Percentiles rank a stretch among this genome's conserved stretches.
Conservation (phyloP, 23 red algal genomes). For the Gracilaria domingensis region DNA sequence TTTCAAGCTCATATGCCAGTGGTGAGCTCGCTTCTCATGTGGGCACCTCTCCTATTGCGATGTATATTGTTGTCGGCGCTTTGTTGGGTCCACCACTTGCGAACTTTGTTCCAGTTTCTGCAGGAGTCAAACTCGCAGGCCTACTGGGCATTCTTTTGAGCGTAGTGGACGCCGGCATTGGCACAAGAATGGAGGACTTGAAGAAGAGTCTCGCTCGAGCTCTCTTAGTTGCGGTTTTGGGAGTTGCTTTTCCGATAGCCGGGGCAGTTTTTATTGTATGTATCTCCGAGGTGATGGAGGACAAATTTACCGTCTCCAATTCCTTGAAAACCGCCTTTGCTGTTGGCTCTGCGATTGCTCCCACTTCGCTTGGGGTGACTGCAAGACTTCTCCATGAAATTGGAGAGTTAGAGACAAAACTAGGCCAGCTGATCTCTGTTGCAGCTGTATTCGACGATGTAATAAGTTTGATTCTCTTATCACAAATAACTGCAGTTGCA, state of each 20-base stretch:
- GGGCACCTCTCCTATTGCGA: slow-evolving; percentile 36
- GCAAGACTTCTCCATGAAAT: slow-evolving; percentile 57
- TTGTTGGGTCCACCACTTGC: slow-evolving; percentile 51
- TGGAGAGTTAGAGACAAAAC: slow-evolving; percentile 47
- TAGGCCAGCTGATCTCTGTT: slow-evolving; percentile 63
- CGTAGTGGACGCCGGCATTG: slow-evolving; percentile 60
- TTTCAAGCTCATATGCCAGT: slow-evolving; percentile 15
- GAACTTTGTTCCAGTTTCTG: slow-evolving; percentile 36
- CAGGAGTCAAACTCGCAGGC: slow-evolving; percentile 41
- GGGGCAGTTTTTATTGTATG: slow-evolving; percentile 25
- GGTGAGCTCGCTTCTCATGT: slow-evolving; percentile 17
- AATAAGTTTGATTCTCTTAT: slow-evolving; percentile 62
- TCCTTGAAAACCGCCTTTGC: slow-evolving; percentile 53
- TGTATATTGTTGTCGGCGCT: slow-evolving; percentile 49
- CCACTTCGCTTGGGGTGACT: slow-evolving; percentile 68
- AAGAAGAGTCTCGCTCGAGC: slow-evolving; percentile 17
- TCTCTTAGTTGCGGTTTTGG: slow-evolving; percentile 56
- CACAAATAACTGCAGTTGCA: slow-evolving; percentile 59
- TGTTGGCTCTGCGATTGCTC: slow-evolving; percentile 66
- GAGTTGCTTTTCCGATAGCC: slow-evolving; percentile 58
- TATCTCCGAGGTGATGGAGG: slow-evolving; percentile 20
- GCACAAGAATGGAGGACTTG: slow-evolving; percentile 34
- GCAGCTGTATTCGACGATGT: slow-evolving; percentile 82
- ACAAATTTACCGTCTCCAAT: slow-evolving; percentile 2
- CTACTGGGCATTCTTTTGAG: slow-evolving; percentile 61